Percentiles rank a stretch among this genome's conserved stretches.
Evolutionary conservation across 2,329 filamentous ascomycete genomes (phyloP).

Genomic region (Colletotrichum acutatum): DNA sequence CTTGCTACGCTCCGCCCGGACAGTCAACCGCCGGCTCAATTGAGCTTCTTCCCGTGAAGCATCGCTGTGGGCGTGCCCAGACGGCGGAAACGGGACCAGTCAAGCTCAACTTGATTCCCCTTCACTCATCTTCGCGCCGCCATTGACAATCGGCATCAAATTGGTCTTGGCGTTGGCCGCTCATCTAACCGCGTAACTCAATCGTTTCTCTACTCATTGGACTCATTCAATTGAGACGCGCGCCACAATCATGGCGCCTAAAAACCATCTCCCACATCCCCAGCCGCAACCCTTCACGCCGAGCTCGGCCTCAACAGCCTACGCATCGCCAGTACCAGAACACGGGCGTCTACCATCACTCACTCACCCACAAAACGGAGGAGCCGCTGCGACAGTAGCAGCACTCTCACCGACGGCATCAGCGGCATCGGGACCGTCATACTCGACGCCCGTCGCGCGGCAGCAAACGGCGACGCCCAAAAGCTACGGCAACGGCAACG

Average conservation of each 20-base stretch:
- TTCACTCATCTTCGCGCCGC: no score
- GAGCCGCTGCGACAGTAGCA: background rate
- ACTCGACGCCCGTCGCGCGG: background rate
- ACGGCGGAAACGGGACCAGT: conserved; percentile 4
- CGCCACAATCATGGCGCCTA: conserved; percentile 12
- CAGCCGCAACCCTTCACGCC: conserved; percentile 19
- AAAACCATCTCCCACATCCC: background rate
- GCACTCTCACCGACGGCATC: background rate
- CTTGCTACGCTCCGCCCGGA: background rate
- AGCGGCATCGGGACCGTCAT: background rate
- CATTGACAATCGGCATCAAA: background rate
- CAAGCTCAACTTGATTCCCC: no score
- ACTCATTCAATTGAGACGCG: background rate
- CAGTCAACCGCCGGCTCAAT: background rate
- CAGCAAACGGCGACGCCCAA: background rate
- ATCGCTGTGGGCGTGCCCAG: conserved; percentile 2
- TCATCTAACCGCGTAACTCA: background rate
- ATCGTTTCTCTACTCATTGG: no score
- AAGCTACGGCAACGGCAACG: background rate
- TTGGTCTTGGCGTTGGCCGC: background rate
- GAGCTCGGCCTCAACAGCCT: conserved; percentile 23
- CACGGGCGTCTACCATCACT: conserved; percentile 15
- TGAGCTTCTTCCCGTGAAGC: background rate
- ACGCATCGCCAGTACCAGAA: conserved; percentile 28
- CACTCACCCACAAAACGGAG: background rate